Base-by-base conservation (phyloP, 257 asterid genomes). In the Solanum chiquidenum region DNA sequence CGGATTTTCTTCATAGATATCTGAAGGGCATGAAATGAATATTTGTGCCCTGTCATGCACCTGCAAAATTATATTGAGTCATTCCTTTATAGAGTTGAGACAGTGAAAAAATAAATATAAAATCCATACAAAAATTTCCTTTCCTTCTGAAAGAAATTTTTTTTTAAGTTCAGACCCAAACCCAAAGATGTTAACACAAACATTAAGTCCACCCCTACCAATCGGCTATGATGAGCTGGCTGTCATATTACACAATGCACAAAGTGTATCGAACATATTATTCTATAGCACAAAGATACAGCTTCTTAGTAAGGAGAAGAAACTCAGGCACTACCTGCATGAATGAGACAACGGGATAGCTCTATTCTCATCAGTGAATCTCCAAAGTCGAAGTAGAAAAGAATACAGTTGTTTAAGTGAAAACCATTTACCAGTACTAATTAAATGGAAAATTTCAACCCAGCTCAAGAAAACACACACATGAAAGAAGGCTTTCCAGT, bases 21-120 rank as follows among this genome's bases (percentile, higher is more conserved):
- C 94, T 69, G 90, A 84, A 85, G 91, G 85, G 88, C 99, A 97
- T n/a, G 98, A 95, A 69, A 96, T 76, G 85, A 95, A 95, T 68
- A 97, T 97, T 87, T 97, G 99, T 75, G 98, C 99, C 93, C 98
- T 95, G 90, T 97, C 99, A 87, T 94, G 98, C 89, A 97, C 98
- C 99, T 97, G 94, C 85, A 40, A 86, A 55, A 87, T 83, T 83
- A 85, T 33, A 73, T 80, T 16, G 2, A 80, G 85, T 9, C 20
- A 5, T 52, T 49, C 44, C 69, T 29, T 82, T 9, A 7, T 40
- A 76, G 6, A 40, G 35, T 76, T 40, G 60, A 76, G 35, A 76
- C 83, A 23, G 46, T 76, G 34, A 76, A 9, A n/a, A 44, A 18
- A 9, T 13, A 40, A 42, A 42, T 42, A 79, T 9, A 49, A 29